Evolutionary conservation across 495 filamentous ascomycete species (phyloP).

Genomic region (Neurospora tetraspora): DNA sequence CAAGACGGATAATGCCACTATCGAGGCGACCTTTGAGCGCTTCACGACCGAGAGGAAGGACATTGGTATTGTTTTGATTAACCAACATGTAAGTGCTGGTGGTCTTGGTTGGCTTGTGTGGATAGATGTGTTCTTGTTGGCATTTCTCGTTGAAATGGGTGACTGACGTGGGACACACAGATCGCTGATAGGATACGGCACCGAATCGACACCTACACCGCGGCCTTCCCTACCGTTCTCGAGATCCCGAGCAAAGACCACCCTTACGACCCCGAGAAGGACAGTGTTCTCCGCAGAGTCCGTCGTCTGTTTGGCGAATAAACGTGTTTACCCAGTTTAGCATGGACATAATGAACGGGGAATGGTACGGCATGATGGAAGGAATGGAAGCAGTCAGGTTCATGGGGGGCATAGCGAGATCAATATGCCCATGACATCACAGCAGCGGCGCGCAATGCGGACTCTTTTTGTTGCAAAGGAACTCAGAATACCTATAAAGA

Average conservation of each 20-base stretch:
- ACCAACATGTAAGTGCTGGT: constrained; percentile 72
- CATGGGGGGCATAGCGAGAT: neutral
- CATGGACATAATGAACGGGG: neutral
- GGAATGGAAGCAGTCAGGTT: neutral
- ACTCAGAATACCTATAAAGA: neutral
- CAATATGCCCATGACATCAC: neutral
- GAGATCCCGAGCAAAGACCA: constrained; percentile 99
- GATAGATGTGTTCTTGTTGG: neutral
- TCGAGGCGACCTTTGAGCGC: constrained; percentile 83
- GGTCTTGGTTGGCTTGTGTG: neutral
- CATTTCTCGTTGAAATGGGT: neutral
- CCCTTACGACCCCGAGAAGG: constrained; percentile 98
- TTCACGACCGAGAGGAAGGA: constrained; percentile 88
- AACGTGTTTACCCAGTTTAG: neutral
- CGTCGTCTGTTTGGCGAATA: constrained; percentile 88
- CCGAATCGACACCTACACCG: constrained; percentile 61
- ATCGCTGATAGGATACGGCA: constrained; percentile 89
- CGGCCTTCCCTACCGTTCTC: constrained; percentile 67
- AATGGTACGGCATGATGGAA: neutral
- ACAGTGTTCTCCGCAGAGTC: constrained; percentile 89
- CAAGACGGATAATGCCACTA: constrained; percentile 79
- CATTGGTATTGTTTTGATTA: constrained; percentile 92
- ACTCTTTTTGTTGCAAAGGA: neutral
- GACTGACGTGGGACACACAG: constrained; percentile 30
- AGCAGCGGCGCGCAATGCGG: neutral